phyloP scores from a whole-genome alignment of 2,329 filamentous ascomycete genomes.

The Mycosphaerella sp. region DNA sequence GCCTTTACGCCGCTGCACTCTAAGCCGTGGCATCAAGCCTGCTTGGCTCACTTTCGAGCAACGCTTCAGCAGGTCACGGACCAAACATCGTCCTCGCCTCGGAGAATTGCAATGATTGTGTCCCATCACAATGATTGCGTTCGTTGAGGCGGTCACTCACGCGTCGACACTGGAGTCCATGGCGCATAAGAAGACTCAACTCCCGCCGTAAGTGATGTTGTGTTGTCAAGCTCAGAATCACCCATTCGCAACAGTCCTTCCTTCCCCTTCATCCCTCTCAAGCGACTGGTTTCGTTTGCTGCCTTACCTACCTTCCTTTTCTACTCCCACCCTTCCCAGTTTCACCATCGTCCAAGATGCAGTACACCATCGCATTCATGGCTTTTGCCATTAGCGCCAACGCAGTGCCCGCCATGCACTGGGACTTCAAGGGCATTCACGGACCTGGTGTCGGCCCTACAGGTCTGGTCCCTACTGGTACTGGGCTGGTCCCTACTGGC shows the following conservation, averaged over 20 bases:
- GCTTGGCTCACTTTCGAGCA: conserved; percentile 2
- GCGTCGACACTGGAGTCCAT: background rate
- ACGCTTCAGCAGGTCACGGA: conserved; percentile 5
- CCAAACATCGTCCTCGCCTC: conserved; percentile 2
- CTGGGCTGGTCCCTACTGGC: conserved; percentile 15
- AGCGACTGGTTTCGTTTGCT: conserved; percentile 17
- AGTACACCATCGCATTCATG: conserved; percentile 15
- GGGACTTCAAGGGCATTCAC: conserved; percentile 9
- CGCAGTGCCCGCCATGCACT: conserved; percentile 14
- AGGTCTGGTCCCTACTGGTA: background rate
- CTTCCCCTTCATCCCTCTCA: background rate
- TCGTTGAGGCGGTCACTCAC: background rate
- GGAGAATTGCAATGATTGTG: background rate
- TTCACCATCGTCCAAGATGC: conserved; percentile 11
- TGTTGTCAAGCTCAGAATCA: background rate
- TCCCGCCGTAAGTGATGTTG: background rate
- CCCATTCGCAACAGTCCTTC: conserved; percentile 3
- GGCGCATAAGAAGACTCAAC: conserved; percentile 1
- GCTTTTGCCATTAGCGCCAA: conserved; percentile 16
- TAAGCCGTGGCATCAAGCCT: conserved; percentile 9
- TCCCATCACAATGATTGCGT: background rate
- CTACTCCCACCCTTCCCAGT: conserved; percentile 1
- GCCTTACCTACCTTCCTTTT: background rate
- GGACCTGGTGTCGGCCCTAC: background rate
- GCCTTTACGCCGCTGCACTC: conserved; percentile 4